phyloP scores from a whole-genome alignment of 2,329 filamentous ascomycete genomes.

The Pestalotiopsis sp. region DNA sequence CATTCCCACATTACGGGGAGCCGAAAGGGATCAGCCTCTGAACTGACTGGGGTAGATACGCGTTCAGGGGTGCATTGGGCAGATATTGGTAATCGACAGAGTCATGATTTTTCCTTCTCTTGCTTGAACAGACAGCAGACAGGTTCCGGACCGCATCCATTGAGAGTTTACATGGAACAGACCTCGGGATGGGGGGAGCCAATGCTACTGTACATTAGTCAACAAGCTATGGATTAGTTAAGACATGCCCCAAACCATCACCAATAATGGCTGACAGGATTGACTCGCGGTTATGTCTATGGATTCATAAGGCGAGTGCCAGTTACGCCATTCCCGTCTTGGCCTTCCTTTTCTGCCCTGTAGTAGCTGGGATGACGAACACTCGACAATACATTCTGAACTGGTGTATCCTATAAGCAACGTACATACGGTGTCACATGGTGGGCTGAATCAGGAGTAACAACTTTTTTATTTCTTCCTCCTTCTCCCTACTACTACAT shows the following conservation, averaged over 20 bases:
- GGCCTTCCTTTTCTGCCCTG: not conserved
- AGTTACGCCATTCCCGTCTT: constrained; percentile 4
- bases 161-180: not conserved
- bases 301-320: not conserved
- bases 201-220: not conserved
- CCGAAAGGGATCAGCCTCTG: not conserved
- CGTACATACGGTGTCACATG: too few relatives aligned
- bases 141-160: not conserved
- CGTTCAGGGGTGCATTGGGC: not conserved
- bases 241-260: not conserved
- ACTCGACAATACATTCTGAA: too few relatives aligned
- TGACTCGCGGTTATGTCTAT: not conserved
- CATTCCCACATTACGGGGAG: not conserved
- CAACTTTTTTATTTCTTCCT: not conserved
- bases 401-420: too few relatives aligned
- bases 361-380: not conserved
- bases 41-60: not conserved
- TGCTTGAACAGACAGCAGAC: not conserved
- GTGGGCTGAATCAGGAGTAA: not conserved
- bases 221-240: not conserved
- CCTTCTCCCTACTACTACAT: not conserved
- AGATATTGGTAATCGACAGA: not conserved
- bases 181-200: not conserved
- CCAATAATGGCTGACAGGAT: not conserved
- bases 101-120: not conserved